phyloP scores from a whole-genome alignment of 2,329 filamentous ascomycete genomes.

The Dendrostoma leiphaemia region DNA sequence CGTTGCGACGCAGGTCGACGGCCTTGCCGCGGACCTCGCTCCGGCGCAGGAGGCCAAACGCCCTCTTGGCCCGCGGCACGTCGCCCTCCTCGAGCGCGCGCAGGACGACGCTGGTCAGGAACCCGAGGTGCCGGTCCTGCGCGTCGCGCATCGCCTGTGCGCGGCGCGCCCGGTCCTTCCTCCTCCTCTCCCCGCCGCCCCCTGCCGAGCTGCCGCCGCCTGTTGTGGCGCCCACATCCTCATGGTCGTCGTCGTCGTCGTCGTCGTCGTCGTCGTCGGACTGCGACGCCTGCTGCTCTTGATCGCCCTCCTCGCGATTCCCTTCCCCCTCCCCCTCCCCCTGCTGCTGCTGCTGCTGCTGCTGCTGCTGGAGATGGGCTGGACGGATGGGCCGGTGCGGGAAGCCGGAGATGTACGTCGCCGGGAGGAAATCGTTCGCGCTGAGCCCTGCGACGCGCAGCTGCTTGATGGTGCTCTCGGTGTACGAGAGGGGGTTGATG shows the following conservation, averaged over 20 bases:
- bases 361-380: neutral
- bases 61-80: conserved; percentile 67
- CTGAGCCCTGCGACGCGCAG: conserved; percentile 52
- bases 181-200: too few relatives aligned
- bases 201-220: too few relatives aligned
- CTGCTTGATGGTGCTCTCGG: conserved; percentile 50
- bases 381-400: conserved; percentile 42
- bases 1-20: conserved; percentile 67
- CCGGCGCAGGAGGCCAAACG: conserved; percentile 72
- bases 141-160: conserved; percentile 24
- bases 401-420: conserved; percentile 39
- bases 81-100: conserved; percentile 70
- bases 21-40: conserved; percentile 45
- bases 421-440: conserved; percentile 43
- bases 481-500: conserved; percentile 57
- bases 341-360: conserved; percentile 5
- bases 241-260: conserved; percentile 17
- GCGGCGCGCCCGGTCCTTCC: conserved; percentile 30
- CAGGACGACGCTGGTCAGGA: conserved; percentile 69
- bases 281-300: conserved; percentile 10
- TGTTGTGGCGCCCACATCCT: conserved; percentile 9
- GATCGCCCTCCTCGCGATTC: too few relatives aligned
- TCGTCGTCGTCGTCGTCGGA: conserved; percentile 15
- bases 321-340: neutral
- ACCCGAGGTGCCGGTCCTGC: conserved; percentile 55